Percentiles rank a stretch among this genome's conserved stretches.
phyloP scores from a whole-genome alignment of 331 rosid genomes.

The Malus hybrid region DNA sequence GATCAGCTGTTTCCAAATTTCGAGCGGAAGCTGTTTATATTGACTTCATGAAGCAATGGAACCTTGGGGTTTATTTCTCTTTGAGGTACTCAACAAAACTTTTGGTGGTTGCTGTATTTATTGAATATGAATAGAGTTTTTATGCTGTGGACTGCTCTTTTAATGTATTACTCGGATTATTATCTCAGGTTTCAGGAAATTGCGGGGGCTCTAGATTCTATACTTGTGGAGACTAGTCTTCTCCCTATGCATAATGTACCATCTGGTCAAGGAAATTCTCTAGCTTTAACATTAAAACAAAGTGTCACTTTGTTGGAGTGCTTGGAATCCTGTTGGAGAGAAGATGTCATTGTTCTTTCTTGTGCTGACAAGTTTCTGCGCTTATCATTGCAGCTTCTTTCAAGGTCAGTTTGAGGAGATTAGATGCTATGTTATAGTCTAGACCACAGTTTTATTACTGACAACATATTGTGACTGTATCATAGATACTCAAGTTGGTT shows the following conservation, averaged over 20 bases:
- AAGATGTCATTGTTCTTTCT: conserved; percentile 73
- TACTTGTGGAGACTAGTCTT: conserved; percentile 51
- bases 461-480: conserved; percentile 23
- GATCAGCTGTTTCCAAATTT: conserved; percentile 84
- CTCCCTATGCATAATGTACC: conserved; percentile 50
- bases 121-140: conserved; percentile 11
- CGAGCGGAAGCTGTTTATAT: conserved; percentile 68
- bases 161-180: conserved; percentile 15
- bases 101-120: conserved; percentile 5
- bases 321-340: conserved; percentile 91
- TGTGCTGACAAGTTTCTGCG: conserved; percentile 93
- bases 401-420: conserved; percentile 53
- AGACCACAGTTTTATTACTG: conserved; percentile 6
- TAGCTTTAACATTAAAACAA: conserved; percentile 60
- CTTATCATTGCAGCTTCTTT: conserved; percentile 88
- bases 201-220: conserved; percentile 81
- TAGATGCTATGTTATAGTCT: background rate
- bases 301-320: conserved; percentile 75
- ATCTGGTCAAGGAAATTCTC: conserved; percentile 33
- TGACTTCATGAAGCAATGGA: conserved; percentile 99
- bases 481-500: conserved; percentile 77
- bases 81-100: conserved; percentile 55
- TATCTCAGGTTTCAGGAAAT: conserved; percentile 93
- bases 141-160: conserved; percentile 11
- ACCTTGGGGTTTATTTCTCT: conserved; percentile 87